Base-by-base conservation (phyloP, 2,329 filamentous ascomycete species). In the Dactylellina sp. region DNA sequence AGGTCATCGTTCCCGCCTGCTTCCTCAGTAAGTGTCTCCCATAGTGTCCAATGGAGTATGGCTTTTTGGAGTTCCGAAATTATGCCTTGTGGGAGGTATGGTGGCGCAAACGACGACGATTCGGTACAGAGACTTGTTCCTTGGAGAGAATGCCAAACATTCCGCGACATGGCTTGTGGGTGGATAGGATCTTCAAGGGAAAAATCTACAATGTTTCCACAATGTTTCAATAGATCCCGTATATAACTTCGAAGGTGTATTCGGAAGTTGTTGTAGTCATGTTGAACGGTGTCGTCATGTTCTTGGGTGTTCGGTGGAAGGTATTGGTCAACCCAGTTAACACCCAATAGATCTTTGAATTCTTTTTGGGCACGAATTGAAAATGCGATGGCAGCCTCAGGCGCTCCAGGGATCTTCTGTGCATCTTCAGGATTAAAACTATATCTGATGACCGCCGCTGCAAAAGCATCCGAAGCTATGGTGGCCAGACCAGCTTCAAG, bases 321-420 rank as follows among this genome's bases (percentile, higher is more conserved):
- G 25, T 75, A 75, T 16, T 75, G 71, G 16, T 75, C 71, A 12
- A 75, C 53, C 71, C 71, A 75, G 25, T 62, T 40, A 18, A 55
- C 49, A 2, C 1, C 37, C 1, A 68, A 14, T 16, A 75, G 55
- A 12, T 52, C 46, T 20, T 57, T 56, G 16, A 75, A 61, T 44
- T 66, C 71, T 25, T 39, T 68, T 22, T 68, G 40, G 6, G 57
- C 71, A 25, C 71, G 55, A 4, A 24, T 42, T 2, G 32, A 12
- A 11, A 75, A 61, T 11, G 71, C 32, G n/a, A 46, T 7, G 7
- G 62, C 56, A 1, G 62, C 71, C 20, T 75, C 71, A 18, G 42
- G 16, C 9, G 71, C 71, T 6, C 71, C 71, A 7, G 71, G 71
- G 11, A 75, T 62, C 16, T 63, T 7, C 32, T 20, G 46, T 7